Evolutionary conservation across 139 green algal species (phyloP).

Genomic region (Asterochloris erici): DNA sequence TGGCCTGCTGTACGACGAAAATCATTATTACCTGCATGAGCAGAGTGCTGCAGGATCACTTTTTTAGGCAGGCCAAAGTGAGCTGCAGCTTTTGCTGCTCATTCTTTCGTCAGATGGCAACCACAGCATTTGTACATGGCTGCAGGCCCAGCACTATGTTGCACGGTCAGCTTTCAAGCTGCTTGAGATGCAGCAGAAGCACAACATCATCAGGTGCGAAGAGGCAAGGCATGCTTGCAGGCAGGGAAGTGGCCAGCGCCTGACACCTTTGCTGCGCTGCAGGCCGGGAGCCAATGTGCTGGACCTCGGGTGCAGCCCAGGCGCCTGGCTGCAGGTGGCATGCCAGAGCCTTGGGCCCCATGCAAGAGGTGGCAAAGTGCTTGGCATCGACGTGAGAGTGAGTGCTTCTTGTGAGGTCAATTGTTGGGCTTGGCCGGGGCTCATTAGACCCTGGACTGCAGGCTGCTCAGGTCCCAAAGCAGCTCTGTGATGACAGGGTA

Average conservation of each 20-base stretch:
- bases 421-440: background rate
- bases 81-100: background rate
- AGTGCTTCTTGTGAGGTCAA: background rate
- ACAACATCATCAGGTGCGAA: slow-evolving; percentile 25
- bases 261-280: background rate
- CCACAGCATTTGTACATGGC: background rate
- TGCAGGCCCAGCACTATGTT: slow-evolving; percentile 73
- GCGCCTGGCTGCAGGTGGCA: slow-evolving; percentile 78
- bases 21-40: too few relatives aligned
- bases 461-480: slow-evolving; percentile 42
- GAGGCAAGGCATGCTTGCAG: background rate
- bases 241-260: background rate
- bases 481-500: slow-evolving; percentile 65
- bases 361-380: slow-evolving; percentile 54
- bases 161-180: slow-evolving; percentile 79
- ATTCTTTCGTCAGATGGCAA: background rate
- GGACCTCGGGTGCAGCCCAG: slow-evolving; percentile 77
- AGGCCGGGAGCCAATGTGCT: slow-evolving; percentile 46
- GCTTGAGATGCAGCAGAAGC: slow-evolving; percentile 63
- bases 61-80: slow-evolving; percentile 66
- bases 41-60: slow-evolving; percentile 43
- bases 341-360: slow-evolving; percentile 70
- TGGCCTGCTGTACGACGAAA: too few relatives aligned
- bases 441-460: slow-evolving; percentile 17
- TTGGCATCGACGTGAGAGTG: slow-evolving; percentile 74